Evolutionary conservation across 495 filamentous ascomycete genomes (phyloP).

Genomic region (Evernia prunastri): DNA sequence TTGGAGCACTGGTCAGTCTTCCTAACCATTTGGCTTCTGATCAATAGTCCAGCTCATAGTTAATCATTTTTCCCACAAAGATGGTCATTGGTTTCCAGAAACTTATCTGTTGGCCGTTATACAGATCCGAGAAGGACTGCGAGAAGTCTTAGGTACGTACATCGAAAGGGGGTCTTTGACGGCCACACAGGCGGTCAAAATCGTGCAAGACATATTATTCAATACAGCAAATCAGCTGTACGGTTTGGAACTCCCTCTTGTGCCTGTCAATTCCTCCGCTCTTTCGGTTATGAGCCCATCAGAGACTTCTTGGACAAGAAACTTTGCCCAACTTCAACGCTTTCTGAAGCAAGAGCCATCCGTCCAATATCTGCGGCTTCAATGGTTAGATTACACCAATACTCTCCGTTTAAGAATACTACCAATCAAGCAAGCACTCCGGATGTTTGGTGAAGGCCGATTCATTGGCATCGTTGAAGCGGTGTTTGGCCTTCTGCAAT

Average conservation of each 20-base stretch:
- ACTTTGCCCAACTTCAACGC: slow-evolving; percentile 14
- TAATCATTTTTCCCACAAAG: slow-evolving; percentile 31
- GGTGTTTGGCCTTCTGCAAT: slow-evolving; percentile 52
- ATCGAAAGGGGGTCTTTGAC: slow-evolving; percentile 52
- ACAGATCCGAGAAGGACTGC: slow-evolving; percentile 71
- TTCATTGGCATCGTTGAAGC: slow-evolving; percentile 51
- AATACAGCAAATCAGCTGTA: slow-evolving; percentile 66
- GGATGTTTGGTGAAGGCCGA: slow-evolving; percentile 47
- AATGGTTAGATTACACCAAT: slow-evolving; percentile 75
- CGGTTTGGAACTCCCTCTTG: slow-evolving; percentile 31
- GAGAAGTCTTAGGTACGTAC: slow-evolving; percentile 60
- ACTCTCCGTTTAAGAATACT: slow-evolving; percentile 62
- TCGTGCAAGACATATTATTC: slow-evolving; percentile 58
- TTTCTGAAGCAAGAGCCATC: slow-evolving; percentile 36
- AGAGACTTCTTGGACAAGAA: slow-evolving; percentile 7
- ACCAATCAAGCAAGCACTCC: slow-evolving; percentile 57
- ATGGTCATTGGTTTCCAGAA: slow-evolving; percentile 80
- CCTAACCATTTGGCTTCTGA: not conserved
- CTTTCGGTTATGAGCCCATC: not conserved
- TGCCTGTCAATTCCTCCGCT: not conserved
- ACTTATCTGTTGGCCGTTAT: slow-evolving; percentile 71
- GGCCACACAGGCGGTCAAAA: slow-evolving; percentile 50
- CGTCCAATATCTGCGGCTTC: slow-evolving; percentile 58
- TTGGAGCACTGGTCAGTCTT: slow-evolving; percentile 50
- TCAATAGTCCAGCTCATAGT: slow-evolving; percentile 26